Percentiles rank a stretch among this genome's conserved stretches.
Conservation (phyloP, 352 stramenopile species). For the Pythium brachiatum region DNA sequence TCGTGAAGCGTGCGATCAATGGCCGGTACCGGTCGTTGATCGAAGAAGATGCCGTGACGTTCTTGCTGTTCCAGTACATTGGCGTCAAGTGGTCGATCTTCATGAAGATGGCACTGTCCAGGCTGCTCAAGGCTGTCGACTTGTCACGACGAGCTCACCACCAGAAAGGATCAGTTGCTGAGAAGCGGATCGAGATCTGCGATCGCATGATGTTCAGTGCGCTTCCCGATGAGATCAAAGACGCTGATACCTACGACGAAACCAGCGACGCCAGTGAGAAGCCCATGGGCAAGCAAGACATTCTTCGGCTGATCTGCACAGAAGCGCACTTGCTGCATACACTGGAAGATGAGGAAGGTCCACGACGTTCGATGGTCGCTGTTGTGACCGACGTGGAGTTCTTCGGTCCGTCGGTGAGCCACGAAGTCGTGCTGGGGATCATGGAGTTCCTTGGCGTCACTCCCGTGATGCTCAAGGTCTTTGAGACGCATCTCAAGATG, state of each 20-base stretch:
- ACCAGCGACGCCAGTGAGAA: background rate
- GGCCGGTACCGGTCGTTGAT: slow-evolving; percentile 21
- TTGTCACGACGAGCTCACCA: background rate
- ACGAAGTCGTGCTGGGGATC: slow-evolving; percentile 19
- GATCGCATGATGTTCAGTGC: slow-evolving; percentile 10
- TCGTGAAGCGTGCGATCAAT: slow-evolving; percentile 22
- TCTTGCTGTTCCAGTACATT: slow-evolving; percentile 26
- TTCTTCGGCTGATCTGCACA: slow-evolving; percentile 17
- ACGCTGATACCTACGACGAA: background rate
- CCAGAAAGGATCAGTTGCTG: background rate
- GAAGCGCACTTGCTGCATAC: slow-evolving; percentile 11
- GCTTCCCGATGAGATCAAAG: slow-evolving; percentile 1
- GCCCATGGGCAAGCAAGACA: slow-evolving; percentile 6
- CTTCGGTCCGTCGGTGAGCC: slow-evolving; percentile 21
- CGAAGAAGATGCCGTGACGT: slow-evolving; percentile 21
- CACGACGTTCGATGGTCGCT: background rate
- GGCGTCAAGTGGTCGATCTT: slow-evolving; percentile 15
- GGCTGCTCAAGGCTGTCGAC: slow-evolving; percentile 11
- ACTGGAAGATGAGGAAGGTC: background rate
- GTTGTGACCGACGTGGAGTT: slow-evolving; percentile 24
- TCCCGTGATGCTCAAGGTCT: slow-evolving; percentile 1
- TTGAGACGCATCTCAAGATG: slow-evolving; percentile 19
- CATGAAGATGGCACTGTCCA: slow-evolving; percentile 2
- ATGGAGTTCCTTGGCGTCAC: slow-evolving; percentile 17
- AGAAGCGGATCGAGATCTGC: slow-evolving; percentile 1